Percentiles rank a stretch among this genome's conserved stretches.
Conservation (phyloP, 2,329 filamentous ascomycete species). For the Aureobasidium namibiae region DNA sequence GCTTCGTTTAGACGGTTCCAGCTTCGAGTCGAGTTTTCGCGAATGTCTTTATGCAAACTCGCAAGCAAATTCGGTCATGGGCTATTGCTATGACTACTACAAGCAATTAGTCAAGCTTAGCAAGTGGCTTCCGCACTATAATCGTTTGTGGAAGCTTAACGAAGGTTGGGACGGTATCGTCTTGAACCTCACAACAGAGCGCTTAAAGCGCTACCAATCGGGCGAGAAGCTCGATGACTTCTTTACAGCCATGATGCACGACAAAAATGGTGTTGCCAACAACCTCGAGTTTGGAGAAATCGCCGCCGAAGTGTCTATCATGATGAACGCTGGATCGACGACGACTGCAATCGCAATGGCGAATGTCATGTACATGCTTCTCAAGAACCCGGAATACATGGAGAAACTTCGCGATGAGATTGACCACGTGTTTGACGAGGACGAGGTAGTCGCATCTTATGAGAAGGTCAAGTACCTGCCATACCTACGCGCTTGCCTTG, state of each 20-base stretch:
- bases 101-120: conserved; percentile 39
- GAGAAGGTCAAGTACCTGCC: conserved; percentile 45
- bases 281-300: conserved; percentile 52
- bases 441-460: conserved; percentile 40
- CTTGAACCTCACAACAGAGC: conserved; percentile 36
- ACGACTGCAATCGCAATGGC: conserved; percentile 47
- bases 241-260: conserved; percentile 48
- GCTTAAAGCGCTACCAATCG: conserved; percentile 37
- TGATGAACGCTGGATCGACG: conserved; percentile 44
- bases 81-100: conserved; percentile 47
- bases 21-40: conserved; percentile 40
- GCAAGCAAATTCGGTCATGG: conserved; percentile 41
- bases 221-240: conserved; percentile 53
- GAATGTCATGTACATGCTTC: conserved; percentile 46
- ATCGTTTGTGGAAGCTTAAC: conserved; percentile 31
- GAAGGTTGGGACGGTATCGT: conserved; percentile 40
- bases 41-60: conserved; percentile 45
- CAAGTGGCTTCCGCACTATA: conserved; percentile 40
- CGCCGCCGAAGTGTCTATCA: conserved; percentile 47
- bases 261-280: conserved; percentile 36
- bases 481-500: conserved; percentile 45
- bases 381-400: conserved; percentile 38
- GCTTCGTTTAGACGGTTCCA: conserved; percentile 29
- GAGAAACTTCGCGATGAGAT: conserved; percentile 38
- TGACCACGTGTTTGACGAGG: conserved; percentile 35